Base-by-base conservation (phyloP, 352 stramenopile genomes). In the Phytophthora sojae region DNA sequence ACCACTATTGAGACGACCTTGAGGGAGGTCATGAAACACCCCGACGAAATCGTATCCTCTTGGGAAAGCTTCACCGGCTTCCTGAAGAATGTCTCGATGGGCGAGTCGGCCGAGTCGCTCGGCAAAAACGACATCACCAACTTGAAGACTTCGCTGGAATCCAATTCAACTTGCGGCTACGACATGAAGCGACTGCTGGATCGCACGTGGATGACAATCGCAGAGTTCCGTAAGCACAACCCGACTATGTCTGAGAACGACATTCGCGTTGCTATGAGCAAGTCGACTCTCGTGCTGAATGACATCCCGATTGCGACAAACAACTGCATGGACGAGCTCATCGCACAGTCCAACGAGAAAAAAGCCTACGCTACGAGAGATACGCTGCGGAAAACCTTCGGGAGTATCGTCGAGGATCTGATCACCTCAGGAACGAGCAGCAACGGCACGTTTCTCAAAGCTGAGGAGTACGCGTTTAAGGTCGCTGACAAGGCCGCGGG, bases 241-340 rank as follows among this genome's bases (percentile, higher is more conserved):
- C 64, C 69, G 0, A 53, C 47, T 2, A 76, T 76, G 56, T 59
- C 61, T 6, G 69, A 73, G 26, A 35, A 70, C 11, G 58, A 69
- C 42, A 77, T 68, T 57, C 67, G 61, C n/a, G 61, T 64, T 25
- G 69, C 25, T 3, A 61, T 67, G 44, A 75, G 71, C 6, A 54
- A 63, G 19, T 85, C 79, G 39, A 57, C 75, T n/a, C 45, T 86
- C 6, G 63, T 87, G n/a, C 58, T 85, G 5, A 79, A 78, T 15
- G 79, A 88, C 15, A 75, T 87, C 30, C 81, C 81, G 6, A 71
- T 72, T 0, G 71, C 76, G 12, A 77, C 69, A 23, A 77, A 69
- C 35, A 69, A 85, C 54, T 72, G 71, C 4, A 71, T 82, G 44
- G 57, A 69, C 32, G 72, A 78, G 12, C 67, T 75, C n/a, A 64